Percentiles rank a stretch among this genome's conserved stretches.
These are phyloP conservation scores for Sordariomycetes sp. DNA, from an alignment of 2,329 filamentous ascomycete species.

Conservation along the genomic window DNA sequence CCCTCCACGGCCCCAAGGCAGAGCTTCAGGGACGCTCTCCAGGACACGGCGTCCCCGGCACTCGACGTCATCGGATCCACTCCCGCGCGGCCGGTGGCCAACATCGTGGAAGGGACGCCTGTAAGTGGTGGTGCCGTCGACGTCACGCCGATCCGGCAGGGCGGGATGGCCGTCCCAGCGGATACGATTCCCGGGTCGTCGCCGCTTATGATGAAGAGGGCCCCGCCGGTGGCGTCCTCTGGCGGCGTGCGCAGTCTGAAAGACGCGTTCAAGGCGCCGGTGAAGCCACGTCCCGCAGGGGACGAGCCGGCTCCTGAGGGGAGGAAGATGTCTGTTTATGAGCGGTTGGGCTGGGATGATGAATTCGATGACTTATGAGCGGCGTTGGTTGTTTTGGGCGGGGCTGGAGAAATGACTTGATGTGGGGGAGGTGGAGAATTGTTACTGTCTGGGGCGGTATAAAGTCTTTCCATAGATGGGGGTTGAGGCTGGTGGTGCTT, in stretches of 20 bases:
- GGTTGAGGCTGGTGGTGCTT: not conserved
- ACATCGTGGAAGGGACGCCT: conserved; percentile 8
- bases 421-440: not conserved
- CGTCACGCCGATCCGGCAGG: not conserved
- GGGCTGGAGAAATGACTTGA: not conserved
- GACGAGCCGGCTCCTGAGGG: conserved; percentile 6
- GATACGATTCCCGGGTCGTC: conserved; percentile 20
- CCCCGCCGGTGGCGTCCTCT: conserved; percentile 8
- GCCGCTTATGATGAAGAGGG: conserved; percentile 15
- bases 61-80: conserved; percentile 16
- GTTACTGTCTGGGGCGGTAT: not conserved
- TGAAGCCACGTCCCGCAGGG: conserved; percentile 14
- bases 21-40: conserved; percentile 16
- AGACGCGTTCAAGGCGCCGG: conserved; percentile 22
- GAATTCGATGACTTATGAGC: conserved; percentile 32
- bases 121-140: not conserved
- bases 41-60: conserved; percentile 13
- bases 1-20: conserved; percentile 25
- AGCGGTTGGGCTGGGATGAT: conserved; percentile 44
- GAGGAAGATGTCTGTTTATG: conserved; percentile 32
- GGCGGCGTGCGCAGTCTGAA: conserved; percentile 6
- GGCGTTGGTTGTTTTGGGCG: not conserved
- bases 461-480: not conserved
- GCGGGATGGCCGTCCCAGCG: not conserved
- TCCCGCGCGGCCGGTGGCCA: conserved; percentile 8